A percentile compares a stretch with the other conserved stretches of the same genome.
Conservation (phyloP, 2,329 filamentous ascomycete genomes). For the Erysiphe pulchra region DNA sequence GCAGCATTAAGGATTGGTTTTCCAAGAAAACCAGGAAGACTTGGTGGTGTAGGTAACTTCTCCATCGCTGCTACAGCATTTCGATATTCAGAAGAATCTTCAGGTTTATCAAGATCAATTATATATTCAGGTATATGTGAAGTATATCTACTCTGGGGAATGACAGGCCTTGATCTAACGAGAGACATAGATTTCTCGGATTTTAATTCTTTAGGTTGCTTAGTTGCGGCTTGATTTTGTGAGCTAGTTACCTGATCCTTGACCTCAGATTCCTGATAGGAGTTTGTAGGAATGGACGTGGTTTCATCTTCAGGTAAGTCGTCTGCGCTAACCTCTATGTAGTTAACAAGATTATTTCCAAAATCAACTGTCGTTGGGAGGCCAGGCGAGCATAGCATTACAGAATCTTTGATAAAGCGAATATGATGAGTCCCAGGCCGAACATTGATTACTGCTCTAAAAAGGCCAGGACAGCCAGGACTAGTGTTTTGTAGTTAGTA, state of each 20-base stretch:
- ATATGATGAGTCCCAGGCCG: constrained; percentile 89
- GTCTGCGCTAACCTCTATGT: constrained; percentile 73
- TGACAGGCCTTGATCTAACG: constrained; percentile 27
- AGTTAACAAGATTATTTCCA: constrained; percentile 94
- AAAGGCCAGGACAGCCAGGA: constrained; percentile 27
- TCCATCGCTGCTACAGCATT: constrained; percentile 50
- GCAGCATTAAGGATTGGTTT: constrained; percentile 87
- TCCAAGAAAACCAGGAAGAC: constrained; percentile 67
- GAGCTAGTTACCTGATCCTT: constrained; percentile 4
- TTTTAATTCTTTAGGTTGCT: constrained; percentile 13
- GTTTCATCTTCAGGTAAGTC: constrained; percentile 23
- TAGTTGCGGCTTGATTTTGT: constrained; percentile 2
- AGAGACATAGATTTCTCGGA: constrained; percentile 13
- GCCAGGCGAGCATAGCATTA: constrained; percentile 70
- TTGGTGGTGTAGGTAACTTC: constrained; percentile 61
- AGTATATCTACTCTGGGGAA: constrained; percentile 35
- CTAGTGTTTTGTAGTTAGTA: constrained; percentile 7
- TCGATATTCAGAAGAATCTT: constrained; percentile 50
- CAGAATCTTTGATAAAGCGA: constrained; percentile 82
- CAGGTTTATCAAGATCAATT: constrained; percentile 60
- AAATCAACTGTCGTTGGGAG: constrained; percentile 92
- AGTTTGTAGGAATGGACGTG: constrained; percentile 6
- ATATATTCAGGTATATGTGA: constrained; percentile 62
- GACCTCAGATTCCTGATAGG: constrained; percentile 2
- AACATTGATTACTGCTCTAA: constrained; percentile 57